Conservation (phyloP, 257 asterid species). For the Rubia yunnanensis region DNA sequence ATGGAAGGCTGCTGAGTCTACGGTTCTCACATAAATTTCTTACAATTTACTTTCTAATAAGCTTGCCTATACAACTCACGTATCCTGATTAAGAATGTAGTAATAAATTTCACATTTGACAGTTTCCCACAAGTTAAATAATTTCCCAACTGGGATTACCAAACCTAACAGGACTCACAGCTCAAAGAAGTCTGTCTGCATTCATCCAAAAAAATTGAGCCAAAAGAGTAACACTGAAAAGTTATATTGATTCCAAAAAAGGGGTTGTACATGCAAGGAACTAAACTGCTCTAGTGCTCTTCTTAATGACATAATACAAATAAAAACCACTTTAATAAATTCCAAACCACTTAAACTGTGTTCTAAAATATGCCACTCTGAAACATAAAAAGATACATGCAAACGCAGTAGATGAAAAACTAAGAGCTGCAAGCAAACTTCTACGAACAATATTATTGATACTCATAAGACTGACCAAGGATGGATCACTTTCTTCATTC, state of each 20-base stretch:
- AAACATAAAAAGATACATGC: not conserved
- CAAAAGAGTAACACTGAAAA: not conserved
- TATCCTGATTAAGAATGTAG: not conserved
- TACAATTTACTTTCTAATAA: not conserved
- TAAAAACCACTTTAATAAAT: not conserved
- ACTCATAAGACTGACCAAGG: slow-evolving; percentile 43
- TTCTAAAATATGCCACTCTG: not conserved
- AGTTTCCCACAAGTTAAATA: not conserved
- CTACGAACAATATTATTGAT: slow-evolving; percentile 1
- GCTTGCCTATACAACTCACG: not conserved
- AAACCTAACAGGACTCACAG: not conserved
- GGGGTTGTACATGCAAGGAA: not conserved
- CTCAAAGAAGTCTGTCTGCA: not conserved
- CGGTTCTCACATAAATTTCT: not conserved
- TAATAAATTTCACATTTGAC: not conserved
- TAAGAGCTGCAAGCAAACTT: not conserved
- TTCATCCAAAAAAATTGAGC: not conserved
- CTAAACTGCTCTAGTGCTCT: not conserved
- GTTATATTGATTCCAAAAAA: not conserved
- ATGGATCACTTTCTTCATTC: slow-evolving; percentile 83
- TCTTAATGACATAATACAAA: too few species aligned
- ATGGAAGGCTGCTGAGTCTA: not conserved
- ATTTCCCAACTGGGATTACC: too few species aligned
- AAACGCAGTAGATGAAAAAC: not conserved
- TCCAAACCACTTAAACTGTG: not conserved